Base-by-base conservation (phyloP, 108 stramenopile genomes). In the Skeletonema grethae region DNA sequence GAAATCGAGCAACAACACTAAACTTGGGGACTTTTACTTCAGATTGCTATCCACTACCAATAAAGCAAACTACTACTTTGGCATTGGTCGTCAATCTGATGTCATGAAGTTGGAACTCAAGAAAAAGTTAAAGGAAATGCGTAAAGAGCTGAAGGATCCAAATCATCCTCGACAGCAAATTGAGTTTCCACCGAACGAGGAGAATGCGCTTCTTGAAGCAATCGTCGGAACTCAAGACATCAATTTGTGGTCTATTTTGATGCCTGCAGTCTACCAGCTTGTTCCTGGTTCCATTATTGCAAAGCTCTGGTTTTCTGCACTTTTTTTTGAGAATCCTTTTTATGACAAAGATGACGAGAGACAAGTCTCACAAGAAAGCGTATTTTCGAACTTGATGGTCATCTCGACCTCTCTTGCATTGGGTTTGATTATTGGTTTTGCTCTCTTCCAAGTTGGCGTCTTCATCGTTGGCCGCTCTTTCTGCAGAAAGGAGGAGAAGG, bases 191-290 rank as follows among this genome's bases (percentile, higher is more conserved):
- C 10, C 29, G 6, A 65, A 69, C 24, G 77, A 85, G n/a, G 84
- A 85, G 57, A 39, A 46, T 29, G 20, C 73, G 2, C n/a, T 85
- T 18, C 32, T 81, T n/a, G 75, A 79, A 24, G 69, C 76, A 7
- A 65, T 81, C 31, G 63, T 85, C 1, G 64, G 16, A 6, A 65
- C 84, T 4, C 56, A 85, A 65, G 32, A 55, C 25, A 24, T 78
- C 24, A 82, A 78, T 60, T 46, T 75, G 34, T 85, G 84, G 84
- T 45, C 77, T 8, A 25, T 78, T 22, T 73, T 85, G 12, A 85
- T 85, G 84, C 84, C 84, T 5, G 70, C 84, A 10, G 77, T 85
- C 0, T 85, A 85, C 63, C 84, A 85, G 31, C 81, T 85, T 57
- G 84, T 85, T 39, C 85, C 85, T 30, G 84, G 84, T 31, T 75